Percentiles rank a stretch among this genome's conserved stretches.
These are phyloP conservation scores for Entomortierella parvispora DNA, from an alignment of 192 early-diverging fungal species.

Conservation along the genomic window DNA sequence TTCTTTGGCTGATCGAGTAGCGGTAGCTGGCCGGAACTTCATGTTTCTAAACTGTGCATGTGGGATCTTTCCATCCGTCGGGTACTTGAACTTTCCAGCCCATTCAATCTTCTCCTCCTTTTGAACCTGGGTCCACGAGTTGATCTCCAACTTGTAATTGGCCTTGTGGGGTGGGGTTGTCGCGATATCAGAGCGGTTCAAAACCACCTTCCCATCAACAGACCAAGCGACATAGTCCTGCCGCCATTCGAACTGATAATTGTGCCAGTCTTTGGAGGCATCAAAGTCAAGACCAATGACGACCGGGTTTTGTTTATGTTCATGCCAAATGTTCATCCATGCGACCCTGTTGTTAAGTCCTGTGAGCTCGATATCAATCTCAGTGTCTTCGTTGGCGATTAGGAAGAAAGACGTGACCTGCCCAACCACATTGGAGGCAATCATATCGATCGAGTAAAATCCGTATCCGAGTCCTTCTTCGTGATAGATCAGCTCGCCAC, in stretches of 20 bases:
- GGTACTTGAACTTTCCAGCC: slow-evolving; percentile 39
- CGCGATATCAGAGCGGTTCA: slow-evolving; percentile 40
- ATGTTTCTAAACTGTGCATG: slow-evolving; percentile 33
- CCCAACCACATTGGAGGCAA: slow-evolving; percentile 32
- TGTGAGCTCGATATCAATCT: slow-evolving; percentile 49
- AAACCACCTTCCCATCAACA: slow-evolving; percentile 18
- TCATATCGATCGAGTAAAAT: slow-evolving; percentile 43
- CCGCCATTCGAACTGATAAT: slow-evolving; percentile 34
- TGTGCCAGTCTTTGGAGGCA: slow-evolving; percentile 32
- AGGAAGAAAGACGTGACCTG: slow-evolving; percentile 48
- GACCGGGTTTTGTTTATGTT: slow-evolving; percentile 28
- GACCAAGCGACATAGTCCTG: slow-evolving; percentile 29
- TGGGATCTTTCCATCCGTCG: slow-evolving; percentile 18
- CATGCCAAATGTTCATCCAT: slow-evolving; percentile 47
- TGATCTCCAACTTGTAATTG: slow-evolving; percentile 42
- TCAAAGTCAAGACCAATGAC: slow-evolving; percentile 28
- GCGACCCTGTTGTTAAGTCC: slow-evolving; percentile 30
- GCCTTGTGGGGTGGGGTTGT: slow-evolving; percentile 12
- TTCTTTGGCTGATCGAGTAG: neutral
- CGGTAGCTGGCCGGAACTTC: neutral
- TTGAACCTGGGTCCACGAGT: slow-evolving; percentile 42
- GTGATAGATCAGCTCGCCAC: slow-evolving; percentile 30
- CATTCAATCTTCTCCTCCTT: slow-evolving; percentile 27
- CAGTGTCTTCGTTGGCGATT: slow-evolving; percentile 31
- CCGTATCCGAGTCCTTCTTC: slow-evolving; percentile 17